Evolutionary conservation across 2,329 filamentous ascomycete genomes (phyloP), one percentile per base, ranked within the genome.

Genomic region (Calonectria pauciramosa): DNA sequence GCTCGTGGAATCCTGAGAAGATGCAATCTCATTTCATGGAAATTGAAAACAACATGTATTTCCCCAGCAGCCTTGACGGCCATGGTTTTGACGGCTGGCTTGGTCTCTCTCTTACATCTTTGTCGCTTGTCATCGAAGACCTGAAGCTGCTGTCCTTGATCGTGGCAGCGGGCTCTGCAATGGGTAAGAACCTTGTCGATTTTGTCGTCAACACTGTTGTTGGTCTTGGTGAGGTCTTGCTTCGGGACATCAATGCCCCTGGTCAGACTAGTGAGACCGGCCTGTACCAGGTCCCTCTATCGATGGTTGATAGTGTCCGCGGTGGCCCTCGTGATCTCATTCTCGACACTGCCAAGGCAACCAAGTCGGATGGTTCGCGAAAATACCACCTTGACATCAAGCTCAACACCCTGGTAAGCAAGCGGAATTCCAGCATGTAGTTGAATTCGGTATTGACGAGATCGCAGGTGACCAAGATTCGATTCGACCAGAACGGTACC

Each of bases 221-320:
- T 0, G 80, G 80, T 1, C 80, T 84, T 30, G 80, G 76, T 0
- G 72, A 82, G 32, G 75, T 84, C 2, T 41, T 84, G 23, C 72
- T 79, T 30, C 75, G 77, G 1, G 82, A 84, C 34, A 74, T 83
- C 8, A 84, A 82, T 30, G 75, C 77, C 9, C 79, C 79, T 0
- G 79, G 78, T 0, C 76, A 80, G 13, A 23, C 77, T 3, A 72
- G 69, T 13, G 64, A 72, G 30, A 65, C 76, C 8, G 79, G 77
- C 0, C 84, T 90, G 44, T 93, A 89, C 81, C 91, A 93, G 77
- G 88, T 94, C 6, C 91, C 92, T 4, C 81, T 93, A 34, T 86
- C 88, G 1, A 89, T 89, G 75, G 84, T 87, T n/a, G 81, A 87
- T n/a, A 86, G 83, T 67, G 86, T 87, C 59, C 90, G 91, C 36